Conservation (phyloP, 495 filamentous ascomycete genomes). For the Daldinia childiae region DNA sequence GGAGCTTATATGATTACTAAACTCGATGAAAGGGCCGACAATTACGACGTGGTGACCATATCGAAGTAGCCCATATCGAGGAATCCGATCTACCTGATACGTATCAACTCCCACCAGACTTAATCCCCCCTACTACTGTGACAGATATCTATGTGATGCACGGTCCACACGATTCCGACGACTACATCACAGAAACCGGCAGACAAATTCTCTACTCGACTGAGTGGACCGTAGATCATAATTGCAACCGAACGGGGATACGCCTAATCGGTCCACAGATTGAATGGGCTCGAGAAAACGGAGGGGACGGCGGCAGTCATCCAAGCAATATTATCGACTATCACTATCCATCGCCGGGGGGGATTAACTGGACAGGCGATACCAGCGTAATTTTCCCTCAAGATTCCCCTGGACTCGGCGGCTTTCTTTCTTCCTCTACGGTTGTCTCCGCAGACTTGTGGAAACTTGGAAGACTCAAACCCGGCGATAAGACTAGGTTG, state of each 20-base stretch:
- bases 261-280: slow-evolving; percentile 65
- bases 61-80: slow-evolving; percentile 44
- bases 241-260: slow-evolving; percentile 66
- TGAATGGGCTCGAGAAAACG: slow-evolving; percentile 65
- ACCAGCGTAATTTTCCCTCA: slow-evolving; percentile 66
- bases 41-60: slow-evolving; percentile 63
- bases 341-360: slow-evolving; percentile 62
- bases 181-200: slow-evolving; percentile 61
- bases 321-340: slow-evolving; percentile 69
- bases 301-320: slow-evolving; percentile 69
- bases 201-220: slow-evolving; percentile 65
- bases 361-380: slow-evolving; percentile 68
- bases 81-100: background rate
- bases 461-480: slow-evolving; percentile 68
- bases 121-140: slow-evolving; percentile 40
- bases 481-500: slow-evolving; percentile 64
- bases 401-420: slow-evolving; percentile 68
- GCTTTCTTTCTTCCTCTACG: slow-evolving; percentile 64
- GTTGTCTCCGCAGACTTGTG: slow-evolving; percentile 65
- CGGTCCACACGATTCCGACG: slow-evolving; percentile 65
- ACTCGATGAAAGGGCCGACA: slow-evolving; percentile 61
- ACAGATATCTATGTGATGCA: slow-evolving; percentile 64
- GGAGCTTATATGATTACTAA: slow-evolving; percentile 3
- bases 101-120: slow-evolving; percentile 30
- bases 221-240: slow-evolving; percentile 67